phyloP scores from a whole-genome alignment of 2,329 filamentous ascomycete species.

The Pseudogymnoascus sp. region DNA sequence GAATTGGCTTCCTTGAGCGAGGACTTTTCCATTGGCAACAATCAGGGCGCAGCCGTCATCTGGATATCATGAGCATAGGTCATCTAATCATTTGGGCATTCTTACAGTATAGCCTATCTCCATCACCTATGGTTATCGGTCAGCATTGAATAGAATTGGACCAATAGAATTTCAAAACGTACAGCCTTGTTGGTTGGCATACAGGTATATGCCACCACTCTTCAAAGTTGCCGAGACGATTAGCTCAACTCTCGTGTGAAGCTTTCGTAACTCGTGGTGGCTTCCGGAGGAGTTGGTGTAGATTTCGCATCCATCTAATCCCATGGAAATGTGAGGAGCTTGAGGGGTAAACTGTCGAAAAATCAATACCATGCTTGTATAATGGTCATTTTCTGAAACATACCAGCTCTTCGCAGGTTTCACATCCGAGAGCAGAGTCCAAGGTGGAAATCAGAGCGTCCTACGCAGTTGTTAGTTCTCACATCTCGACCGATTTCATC shows the following conservation, averaged over 20 bases:
- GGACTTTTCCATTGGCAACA: conserved; percentile 49
- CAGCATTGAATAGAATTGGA: not conserved
- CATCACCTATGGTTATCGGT: not conserved
- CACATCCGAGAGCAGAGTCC: conserved; percentile 56
- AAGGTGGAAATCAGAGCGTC: conserved; percentile 37
- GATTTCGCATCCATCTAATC: conserved; percentile 64
- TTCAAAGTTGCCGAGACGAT: conserved; percentile 59
- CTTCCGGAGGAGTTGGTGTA: conserved; percentile 62
- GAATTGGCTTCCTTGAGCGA: conserved; percentile 61
- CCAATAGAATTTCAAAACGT: conserved; percentile 39
- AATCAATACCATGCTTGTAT: not conserved
- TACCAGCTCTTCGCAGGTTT: conserved; percentile 59
- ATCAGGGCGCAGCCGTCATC: conserved; percentile 52
- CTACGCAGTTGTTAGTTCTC: not conserved
- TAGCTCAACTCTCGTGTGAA: conserved; percentile 54
- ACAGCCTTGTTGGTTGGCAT: conserved; percentile 55
- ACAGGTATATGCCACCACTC: conserved; percentile 51
- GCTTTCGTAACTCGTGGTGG: conserved; percentile 62
- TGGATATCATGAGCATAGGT: not conserved
- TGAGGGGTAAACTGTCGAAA: conserved; percentile 43
- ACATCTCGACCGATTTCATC: not conserved
- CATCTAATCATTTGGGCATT: not conserved
- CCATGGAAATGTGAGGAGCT: conserved; percentile 45
- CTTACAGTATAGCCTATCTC: not conserved
- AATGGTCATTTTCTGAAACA: not conserved